Evolutionary conservation across 306 rosid species (phyloP), one percentile per base, ranked within the genome.

Genomic region (Prunus dulcis): DNA sequence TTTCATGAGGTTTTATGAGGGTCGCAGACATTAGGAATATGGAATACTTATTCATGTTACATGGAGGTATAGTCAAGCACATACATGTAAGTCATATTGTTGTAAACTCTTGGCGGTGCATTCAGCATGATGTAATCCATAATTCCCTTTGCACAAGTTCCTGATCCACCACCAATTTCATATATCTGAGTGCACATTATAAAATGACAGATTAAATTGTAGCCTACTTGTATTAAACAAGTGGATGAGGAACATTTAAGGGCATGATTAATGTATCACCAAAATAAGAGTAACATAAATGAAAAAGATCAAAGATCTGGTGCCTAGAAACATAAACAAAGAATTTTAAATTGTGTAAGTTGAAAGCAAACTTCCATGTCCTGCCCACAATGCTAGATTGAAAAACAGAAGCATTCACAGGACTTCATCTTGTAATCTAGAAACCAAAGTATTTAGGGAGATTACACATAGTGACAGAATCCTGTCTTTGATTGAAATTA

Each of bases 101-200:
- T 89, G 86, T 90, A 92, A 81, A 92, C 90, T 87, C 88, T 90
- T 69, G 89, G 41, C 57, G 97, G 98, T 63, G 97, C 98, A 84
- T 92, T 95, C 93, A 95, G 84, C 97, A 83, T 92, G 67, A 95
- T 86, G 91, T 92, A 95, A 86, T 95, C 97, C 97, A 95, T 76
- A 82, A 95, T 95, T 74, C 98, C 97, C 90, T 89, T 92, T 71
- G 98, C 98, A 87, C 97, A 94, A 69, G 92, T 90, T 87, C 98
- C 97, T 78, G 97, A 94, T 87, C 98, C 98, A 83, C 98, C 98
- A 63, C 98, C 98, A 84, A 94, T 94, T 92, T 95, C 98, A 92
- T 92, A 95, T 81, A 95, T 92, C 97, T 95, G 96, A 82, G 79
- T 78, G 80, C 82, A 86, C 79, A 81, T 82, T 81, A 71, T 79